Percentiles rank a stretch among this genome's conserved stretches.
These are phyloP conservation scores for Ulmus americana DNA, from an alignment of 331 rosid genomes.

Conservation along the genomic window DNA sequence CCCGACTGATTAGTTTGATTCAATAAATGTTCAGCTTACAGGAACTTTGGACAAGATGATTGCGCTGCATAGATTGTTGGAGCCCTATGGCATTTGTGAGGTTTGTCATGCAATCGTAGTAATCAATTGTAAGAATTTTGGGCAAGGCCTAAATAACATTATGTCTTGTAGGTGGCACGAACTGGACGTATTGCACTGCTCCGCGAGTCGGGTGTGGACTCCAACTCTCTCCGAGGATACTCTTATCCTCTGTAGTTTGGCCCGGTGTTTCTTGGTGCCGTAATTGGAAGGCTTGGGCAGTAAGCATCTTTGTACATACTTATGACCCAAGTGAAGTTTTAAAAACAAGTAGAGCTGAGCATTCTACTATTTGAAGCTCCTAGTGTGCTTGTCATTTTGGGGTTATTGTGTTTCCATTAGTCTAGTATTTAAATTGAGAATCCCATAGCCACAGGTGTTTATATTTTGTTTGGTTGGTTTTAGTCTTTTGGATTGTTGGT, in stretches of 20 bases:
- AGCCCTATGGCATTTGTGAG: conserved; percentile 96
- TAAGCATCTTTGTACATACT: background rate
- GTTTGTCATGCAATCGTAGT: conserved; percentile 40
- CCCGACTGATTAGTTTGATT: conserved; percentile 20
- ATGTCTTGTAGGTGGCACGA: conserved; percentile 68
- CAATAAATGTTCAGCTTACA: conserved; percentile 49
- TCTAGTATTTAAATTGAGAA: no score
- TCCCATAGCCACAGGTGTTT: no score
- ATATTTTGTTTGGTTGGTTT: no score
- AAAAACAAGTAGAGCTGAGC: no score
- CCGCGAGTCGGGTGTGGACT: conserved; percentile 89
- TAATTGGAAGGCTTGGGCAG: background rate
- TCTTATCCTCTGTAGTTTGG: conserved; percentile 52
- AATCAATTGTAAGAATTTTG: conserved; percentile 3
- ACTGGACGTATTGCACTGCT: conserved; percentile 77
- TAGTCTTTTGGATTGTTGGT: no score
- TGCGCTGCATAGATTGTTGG: conserved; percentile 84
- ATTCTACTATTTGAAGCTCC: background rate
- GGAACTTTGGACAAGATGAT: conserved; percentile 96
- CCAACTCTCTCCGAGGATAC: conserved; percentile 78
- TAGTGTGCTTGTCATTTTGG: background rate
- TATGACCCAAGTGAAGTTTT: background rate
- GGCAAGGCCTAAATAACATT: background rate
- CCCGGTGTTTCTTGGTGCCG: background rate
- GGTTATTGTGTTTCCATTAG: background rate